phyloP scores from a whole-genome alignment of 345 rosid genomes.

The Excoecaria agallocha region DNA sequence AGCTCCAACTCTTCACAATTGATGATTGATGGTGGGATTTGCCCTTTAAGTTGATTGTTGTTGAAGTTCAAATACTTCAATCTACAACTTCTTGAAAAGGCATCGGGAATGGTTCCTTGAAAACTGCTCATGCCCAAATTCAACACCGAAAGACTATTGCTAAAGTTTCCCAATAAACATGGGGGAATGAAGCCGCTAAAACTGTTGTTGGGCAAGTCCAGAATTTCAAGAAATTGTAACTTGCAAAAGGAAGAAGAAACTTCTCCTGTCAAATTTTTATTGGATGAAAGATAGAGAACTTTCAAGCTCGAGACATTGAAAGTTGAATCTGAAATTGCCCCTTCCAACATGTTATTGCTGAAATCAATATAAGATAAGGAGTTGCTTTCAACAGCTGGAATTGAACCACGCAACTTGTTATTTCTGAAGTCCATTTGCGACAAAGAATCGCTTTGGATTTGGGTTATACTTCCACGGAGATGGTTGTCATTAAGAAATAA shows the following conservation, averaged over 20 bases:
- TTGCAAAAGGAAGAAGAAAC: conserved; percentile 4
- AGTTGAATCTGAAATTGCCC: conserved; percentile 16
- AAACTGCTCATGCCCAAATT: not conserved
- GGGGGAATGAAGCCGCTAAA: conserved; percentile 26
- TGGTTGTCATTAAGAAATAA: not conserved
- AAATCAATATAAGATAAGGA: not conserved
- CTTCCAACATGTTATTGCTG: conserved; percentile 1
- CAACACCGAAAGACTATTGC: conserved; percentile 7
- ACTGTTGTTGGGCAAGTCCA: conserved; percentile 26
- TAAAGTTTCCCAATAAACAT: conserved; percentile 15
- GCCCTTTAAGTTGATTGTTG: conserved; percentile 13
- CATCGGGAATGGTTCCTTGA: conserved; percentile 4
- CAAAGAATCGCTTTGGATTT: not conserved
- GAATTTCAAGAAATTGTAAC: not conserved
- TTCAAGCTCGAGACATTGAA: not conserved
- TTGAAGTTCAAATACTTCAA: conserved; percentile 6
- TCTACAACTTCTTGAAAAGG: not conserved
- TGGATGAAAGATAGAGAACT: not conserved
- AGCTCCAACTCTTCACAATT: conserved; percentile 16
- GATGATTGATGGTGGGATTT: conserved; percentile 13
- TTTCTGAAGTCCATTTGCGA: not conserved
- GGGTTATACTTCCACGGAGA: not conserved
- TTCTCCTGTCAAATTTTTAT: not conserved
- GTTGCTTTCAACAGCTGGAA: not conserved
- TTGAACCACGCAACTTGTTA: conserved; percentile 16